Evolutionary conservation across 2,329 filamentous ascomycete species (phyloP).

Genomic region (Chrysosporium keratinophilum): DNA sequence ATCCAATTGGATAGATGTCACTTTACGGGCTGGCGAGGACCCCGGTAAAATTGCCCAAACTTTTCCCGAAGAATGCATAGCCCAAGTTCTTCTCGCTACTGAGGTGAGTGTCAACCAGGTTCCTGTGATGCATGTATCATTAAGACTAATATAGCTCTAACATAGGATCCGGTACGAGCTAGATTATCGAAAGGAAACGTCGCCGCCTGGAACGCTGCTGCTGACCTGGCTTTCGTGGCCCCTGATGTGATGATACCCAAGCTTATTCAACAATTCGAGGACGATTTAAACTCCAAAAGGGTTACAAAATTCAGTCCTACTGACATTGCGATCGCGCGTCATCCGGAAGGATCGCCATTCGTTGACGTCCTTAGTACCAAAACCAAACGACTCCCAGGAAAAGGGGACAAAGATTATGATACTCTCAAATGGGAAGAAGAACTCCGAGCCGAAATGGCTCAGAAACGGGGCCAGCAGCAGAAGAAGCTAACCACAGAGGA

Average conservation of each 20-base stretch:
- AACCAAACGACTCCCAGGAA: slow-evolving; percentile 59
- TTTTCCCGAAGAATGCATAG: slow-evolving; percentile 54
- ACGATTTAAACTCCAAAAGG: slow-evolving; percentile 61
- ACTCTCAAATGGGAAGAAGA: slow-evolving; percentile 97
- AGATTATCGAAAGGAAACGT: slow-evolving; percentile 37
- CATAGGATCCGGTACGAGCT: slow-evolving; percentile 28
- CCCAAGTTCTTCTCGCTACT: slow-evolving; percentile 51
- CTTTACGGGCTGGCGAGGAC: slow-evolving; percentile 68
- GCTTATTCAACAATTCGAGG: slow-evolving; percentile 61
- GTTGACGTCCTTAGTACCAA: slow-evolving; percentile 87
- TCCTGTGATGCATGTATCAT: neutral
- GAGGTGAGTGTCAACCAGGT: slow-evolving; percentile 43
- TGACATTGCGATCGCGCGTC: slow-evolving; percentile 87
- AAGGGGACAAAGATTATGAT: slow-evolving; percentile 90
- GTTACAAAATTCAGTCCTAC: slow-evolving; percentile 67
- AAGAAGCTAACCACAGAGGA: slow-evolving; percentile 89
- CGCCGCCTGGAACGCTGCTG: slow-evolving; percentile 74
- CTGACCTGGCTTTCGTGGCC: slow-evolving; percentile 86
- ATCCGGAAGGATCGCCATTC: slow-evolving; percentile 76
- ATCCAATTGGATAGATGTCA: slow-evolving; percentile 80
- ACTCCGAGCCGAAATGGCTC: slow-evolving; percentile 70
- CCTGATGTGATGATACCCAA: slow-evolving; percentile 68
- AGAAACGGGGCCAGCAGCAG: slow-evolving; percentile 74
- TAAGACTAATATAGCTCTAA: neutral
- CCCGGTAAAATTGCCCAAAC: slow-evolving; percentile 65